These are phyloP conservation scores for Lichtheimia ramosa DNA, from an alignment of 371 early-diverging fungal genomes.

Conservation along the genomic window DNA sequence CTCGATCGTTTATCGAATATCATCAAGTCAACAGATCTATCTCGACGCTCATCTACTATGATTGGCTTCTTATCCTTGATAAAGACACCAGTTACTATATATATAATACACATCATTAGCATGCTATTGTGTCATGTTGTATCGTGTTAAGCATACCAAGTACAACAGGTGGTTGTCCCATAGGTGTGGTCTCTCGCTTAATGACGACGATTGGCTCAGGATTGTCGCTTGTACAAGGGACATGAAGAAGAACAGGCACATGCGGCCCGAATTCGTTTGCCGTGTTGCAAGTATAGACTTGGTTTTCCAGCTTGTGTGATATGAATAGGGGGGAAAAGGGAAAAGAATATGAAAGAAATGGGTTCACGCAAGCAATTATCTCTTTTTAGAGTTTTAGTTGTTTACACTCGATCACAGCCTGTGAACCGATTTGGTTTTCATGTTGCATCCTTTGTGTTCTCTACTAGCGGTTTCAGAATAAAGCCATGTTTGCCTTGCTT, in stretches of 20 bases:
- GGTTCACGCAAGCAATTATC: no score
- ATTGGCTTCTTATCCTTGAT: slow-evolving; percentile 23
- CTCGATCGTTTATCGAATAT: slow-evolving; percentile 23
- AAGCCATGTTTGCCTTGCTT: no score
- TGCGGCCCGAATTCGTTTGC: slow-evolving; percentile 26
- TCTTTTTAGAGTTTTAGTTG: no score
- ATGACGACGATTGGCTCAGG: slow-evolving; percentile 37
- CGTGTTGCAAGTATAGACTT: slow-evolving; percentile 18
- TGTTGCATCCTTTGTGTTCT: no score
- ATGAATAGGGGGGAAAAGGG: no score
- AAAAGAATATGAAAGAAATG: no score
- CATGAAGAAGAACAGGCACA: slow-evolving; percentile 35
- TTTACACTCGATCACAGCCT: no score
- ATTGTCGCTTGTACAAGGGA: slow-evolving; percentile 30
- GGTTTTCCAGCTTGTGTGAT: slow-evolving; percentile 23
- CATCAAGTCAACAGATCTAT: slow-evolving; percentile 18
- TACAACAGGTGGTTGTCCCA: slow-evolving; percentile 37
- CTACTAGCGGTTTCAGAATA: no score
- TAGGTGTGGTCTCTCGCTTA: slow-evolving; percentile 31
- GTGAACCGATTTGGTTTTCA: no score
- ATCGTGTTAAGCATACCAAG: slow-evolving; percentile 23
- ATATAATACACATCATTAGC: neutral
- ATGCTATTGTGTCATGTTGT: neutral
- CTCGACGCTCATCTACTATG: slow-evolving; percentile 26
- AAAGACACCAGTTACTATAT: slow-evolving; percentile 17